Evolutionary conservation across 2,329 filamentous ascomycete genomes (phyloP).

Genomic region (Pseudocercospora macadamiae): DNA sequence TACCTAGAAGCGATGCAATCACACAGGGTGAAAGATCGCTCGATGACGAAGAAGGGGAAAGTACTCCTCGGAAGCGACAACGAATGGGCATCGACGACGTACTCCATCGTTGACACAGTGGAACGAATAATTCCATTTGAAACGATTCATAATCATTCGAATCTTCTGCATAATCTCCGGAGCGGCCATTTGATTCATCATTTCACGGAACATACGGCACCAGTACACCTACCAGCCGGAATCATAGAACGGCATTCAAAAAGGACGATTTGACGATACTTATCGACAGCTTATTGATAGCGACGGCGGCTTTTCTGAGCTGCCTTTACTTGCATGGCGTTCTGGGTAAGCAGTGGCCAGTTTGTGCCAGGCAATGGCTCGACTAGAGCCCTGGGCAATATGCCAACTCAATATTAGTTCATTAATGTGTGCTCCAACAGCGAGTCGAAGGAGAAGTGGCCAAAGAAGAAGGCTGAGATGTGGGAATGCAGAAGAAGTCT

Average conservation of each 20-base stretch:
- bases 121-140: not conserved
- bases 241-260: not conserved
- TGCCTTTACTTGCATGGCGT: not conserved
- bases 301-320: not conserved
- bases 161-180: not conserved
- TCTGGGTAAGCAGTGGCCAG: not conserved
- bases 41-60: conserved; percentile 27
- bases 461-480: not conserved
- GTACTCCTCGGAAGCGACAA: conserved; percentile 32
- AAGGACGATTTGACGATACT: not conserved
- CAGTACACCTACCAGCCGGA: not conserved
- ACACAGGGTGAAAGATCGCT: conserved; percentile 21
- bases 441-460: not conserved
- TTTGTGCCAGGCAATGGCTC: not conserved
- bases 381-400: not conserved
- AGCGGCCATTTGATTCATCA: not conserved
- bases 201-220: not conserved
- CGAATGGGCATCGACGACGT: conserved; percentile 39
- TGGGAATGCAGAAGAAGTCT: not conserved
- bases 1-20: not conserved
- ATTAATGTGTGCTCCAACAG: not conserved
- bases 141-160: not conserved
- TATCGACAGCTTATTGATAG: not conserved
- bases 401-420: not conserved
- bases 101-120: conserved; percentile 30